Evolutionary conservation across 768 basidiomycete species (phyloP).

Genomic region (Leccinum sublutescens): DNA sequence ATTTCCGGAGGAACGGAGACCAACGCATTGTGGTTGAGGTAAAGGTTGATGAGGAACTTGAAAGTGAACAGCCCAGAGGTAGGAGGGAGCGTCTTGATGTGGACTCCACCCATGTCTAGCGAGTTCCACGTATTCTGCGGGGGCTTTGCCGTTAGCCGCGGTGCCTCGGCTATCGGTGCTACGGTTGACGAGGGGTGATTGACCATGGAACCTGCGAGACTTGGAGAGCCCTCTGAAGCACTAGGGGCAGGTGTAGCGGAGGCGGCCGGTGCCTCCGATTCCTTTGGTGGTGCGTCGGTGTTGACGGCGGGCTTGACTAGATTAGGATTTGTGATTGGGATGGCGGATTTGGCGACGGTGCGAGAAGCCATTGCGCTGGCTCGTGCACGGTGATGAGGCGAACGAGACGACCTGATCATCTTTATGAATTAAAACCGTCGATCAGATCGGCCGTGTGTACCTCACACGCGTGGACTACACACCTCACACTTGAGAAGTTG

Average conservation of each 20-base stretch:
- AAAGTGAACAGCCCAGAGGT: constrained; percentile 77
- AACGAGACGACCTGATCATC: constrained; percentile 82
- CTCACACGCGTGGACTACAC: constrained; percentile 36
- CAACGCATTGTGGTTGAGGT: constrained; percentile 94
- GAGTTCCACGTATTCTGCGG: constrained; percentile 84
- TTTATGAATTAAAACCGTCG: constrained; percentile 32
- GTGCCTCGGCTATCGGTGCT: constrained; percentile 66
- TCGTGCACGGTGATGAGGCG: constrained; percentile 91
- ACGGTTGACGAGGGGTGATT: constrained; percentile 77
- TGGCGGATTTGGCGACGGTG: constrained; percentile 80
- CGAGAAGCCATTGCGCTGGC: constrained; percentile 94
- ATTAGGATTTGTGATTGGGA: constrained; percentile 92
- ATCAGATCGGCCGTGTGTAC: constrained; percentile 20
- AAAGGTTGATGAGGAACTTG: constrained; percentile 90
- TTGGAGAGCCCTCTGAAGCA: constrained; percentile 37
- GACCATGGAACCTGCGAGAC: constrained; percentile 31
- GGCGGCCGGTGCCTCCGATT: constrained; percentile 30
- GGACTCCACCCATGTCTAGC: constrained; percentile 94
- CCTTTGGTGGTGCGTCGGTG: constrained; percentile 28
- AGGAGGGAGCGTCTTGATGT: constrained; percentile 85
- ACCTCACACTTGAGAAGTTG: constrained; percentile 93
- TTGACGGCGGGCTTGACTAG: constrained; percentile 45
- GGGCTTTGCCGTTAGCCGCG: constrained; percentile 63
- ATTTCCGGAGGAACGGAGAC: constrained; percentile 79
- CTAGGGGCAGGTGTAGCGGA: constrained; percentile 32